phyloP scores from a whole-genome alignment of 768 basidiomycete genomes.

The Strobilomyces confusus region DNA sequence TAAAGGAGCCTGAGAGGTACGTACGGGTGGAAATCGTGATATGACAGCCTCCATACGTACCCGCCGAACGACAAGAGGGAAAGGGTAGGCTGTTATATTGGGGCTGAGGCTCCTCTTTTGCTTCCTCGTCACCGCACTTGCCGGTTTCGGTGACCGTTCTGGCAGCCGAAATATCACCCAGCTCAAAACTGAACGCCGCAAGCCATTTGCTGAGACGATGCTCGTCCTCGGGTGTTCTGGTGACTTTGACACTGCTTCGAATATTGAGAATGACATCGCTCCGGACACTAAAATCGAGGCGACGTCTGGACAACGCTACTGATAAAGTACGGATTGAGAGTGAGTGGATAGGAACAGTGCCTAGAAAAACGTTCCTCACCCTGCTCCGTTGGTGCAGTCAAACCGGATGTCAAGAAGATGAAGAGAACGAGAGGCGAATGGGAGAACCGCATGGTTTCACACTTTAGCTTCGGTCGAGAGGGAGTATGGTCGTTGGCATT shows the following conservation, averaged over 20 bases:
- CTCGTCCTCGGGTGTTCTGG: neutral
- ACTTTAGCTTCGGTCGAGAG: neutral
- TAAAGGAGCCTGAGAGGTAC: too few relatives aligned
- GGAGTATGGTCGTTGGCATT: too few relatives aligned
- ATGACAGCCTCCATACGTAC: neutral
- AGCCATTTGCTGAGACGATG: neutral
- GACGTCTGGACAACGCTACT: neutral
- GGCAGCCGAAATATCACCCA: neutral
- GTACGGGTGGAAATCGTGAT: slow-evolving; percentile 2
- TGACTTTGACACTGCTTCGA: neutral
- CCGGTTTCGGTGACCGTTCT: neutral
- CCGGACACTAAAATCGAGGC: neutral
- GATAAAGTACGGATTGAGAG: neutral
- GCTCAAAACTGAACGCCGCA: neutral
- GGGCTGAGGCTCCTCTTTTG: neutral
- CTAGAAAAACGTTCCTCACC: neutral
- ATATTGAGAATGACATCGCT: neutral
- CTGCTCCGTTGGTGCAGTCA: neutral
- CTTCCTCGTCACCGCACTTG: neutral
- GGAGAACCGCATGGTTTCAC: neutral
- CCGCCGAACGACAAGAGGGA: neutral
- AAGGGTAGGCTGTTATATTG: neutral
- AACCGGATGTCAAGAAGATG: neutral
- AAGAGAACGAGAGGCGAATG: neutral
- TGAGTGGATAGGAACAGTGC: neutral